These are phyloP conservation scores for Populus tomentosa DNA, from an alignment of 441 rosid genomes.

Conservation along the genomic window DNA sequence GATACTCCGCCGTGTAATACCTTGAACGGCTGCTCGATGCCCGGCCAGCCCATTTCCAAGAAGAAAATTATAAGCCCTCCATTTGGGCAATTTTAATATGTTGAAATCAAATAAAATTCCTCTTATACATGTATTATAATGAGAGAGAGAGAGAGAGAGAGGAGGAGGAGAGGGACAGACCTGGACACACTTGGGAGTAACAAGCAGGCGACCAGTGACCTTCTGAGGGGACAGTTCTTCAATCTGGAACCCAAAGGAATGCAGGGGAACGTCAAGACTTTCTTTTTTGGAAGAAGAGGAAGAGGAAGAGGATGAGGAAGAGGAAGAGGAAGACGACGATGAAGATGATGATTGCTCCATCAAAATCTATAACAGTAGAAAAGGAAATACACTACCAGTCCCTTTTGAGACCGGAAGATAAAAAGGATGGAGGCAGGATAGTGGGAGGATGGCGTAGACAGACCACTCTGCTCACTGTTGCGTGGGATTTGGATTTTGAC, in stretches of 20 bases:
- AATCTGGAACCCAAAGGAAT: slow-evolving; percentile 53
- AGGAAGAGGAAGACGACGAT: slow-evolving; percentile 7
- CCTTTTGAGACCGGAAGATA: background rate
- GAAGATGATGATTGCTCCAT: slow-evolving; percentile 24
- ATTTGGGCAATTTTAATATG: background rate
- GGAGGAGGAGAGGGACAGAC: slow-evolving; percentile 12
- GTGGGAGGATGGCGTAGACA: no score
- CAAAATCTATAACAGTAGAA: background rate
- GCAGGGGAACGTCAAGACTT: slow-evolving; percentile 39
- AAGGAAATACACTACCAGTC: background rate
- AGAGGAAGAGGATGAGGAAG: background rate
- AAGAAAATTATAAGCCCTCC: background rate
- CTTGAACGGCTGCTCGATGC: slow-evolving; percentile 63
- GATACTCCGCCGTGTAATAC: slow-evolving; percentile 93
- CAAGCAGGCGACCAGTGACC: slow-evolving; percentile 61
- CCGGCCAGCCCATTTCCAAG: background rate
- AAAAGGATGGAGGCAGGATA: background rate
- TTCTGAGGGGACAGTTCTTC: slow-evolving; percentile 47
- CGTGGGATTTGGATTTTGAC: no score
- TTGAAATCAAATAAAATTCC: background rate
- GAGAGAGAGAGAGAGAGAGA: no score
- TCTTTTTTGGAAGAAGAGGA: slow-evolving; percentile 30
- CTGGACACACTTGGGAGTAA: slow-evolving; percentile 58
- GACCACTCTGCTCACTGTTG: no score
- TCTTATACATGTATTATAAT: background rate